Base-by-base conservation (phyloP, 257 asterid genomes). In the Ilex asprella region DNA sequence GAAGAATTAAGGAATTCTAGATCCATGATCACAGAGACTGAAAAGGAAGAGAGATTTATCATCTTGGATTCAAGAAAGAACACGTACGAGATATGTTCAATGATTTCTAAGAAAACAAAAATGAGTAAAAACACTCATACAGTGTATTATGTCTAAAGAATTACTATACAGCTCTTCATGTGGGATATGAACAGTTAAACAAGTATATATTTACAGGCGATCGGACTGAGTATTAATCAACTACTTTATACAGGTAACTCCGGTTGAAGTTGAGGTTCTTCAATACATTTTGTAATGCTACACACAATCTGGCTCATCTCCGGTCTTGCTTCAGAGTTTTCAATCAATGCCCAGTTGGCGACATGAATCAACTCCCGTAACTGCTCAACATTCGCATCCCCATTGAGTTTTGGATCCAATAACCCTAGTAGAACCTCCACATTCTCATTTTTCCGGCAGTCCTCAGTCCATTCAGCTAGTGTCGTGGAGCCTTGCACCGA, bases 391-490 rank as follows among this genome's bases (percentile, higher is more conserved):
- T 82, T 59, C 16, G 78, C 76, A 7, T 70, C 67, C 1, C 70
- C 79, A 13, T 70, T 62, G 13, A 88, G 73, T 13, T 80, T 76
- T 0, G 92, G 88, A 64, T 88, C 95, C 79, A 86, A 43, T 73
- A 86, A 78, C 46, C 73, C 78, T 2, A 59, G 58, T 71, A 82
- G 21, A 27, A 47, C 79, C 49, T 71, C 90, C 61, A 64, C 46
- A 43, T 77, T 67, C 1, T 72, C 85, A 5, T 79, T 82, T 55
- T 30, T 73, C 12, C 95, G 64, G 1, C 73, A 67, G 55, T 82
- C 88, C 70, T 80, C 84, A 0, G 96, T 86, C 88, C 85, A 86
- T 56, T 88, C 96, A 0, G 90, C 85, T 15, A 84, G 76, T 1
- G 95, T 88, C 13, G 64, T 67, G 1, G 96, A 86, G 5, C 96